Evolutionary conservation across 2,329 filamentous ascomycete species (phyloP).

Genomic region (Diaporthe nobilis): DNA sequence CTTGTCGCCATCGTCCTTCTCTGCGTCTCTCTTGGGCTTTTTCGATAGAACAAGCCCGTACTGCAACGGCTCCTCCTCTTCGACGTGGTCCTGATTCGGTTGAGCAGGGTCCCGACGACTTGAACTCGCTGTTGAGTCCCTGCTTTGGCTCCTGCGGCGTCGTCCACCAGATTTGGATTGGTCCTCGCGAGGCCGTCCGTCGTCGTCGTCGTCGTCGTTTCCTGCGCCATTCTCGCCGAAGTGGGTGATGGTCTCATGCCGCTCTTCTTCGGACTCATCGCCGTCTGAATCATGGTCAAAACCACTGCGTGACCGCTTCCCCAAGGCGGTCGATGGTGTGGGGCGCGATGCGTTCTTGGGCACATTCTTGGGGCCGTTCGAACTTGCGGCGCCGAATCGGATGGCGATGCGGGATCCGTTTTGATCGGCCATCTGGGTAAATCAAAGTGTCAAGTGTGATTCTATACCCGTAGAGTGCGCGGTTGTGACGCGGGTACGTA

Average conservation of each 20-base stretch:
- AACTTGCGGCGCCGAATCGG: constrained; percentile 56
- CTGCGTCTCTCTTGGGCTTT: constrained; percentile 43
- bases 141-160: constrained; percentile 24
- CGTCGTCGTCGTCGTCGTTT: constrained; percentile 34
- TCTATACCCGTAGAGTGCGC: neutral
- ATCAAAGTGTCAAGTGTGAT: neutral
- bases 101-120: constrained; percentile 6
- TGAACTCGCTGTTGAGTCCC: constrained; percentile 1
- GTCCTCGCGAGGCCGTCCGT: constrained; percentile 7
- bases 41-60: constrained; percentile 55
- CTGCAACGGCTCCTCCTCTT: constrained; percentile 54
- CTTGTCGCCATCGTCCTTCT: constrained; percentile 60
- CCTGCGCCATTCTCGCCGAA: constrained; percentile 41
- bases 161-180: constrained; percentile 4
- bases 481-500: neutral
- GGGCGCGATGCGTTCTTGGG: constrained; percentile 49
- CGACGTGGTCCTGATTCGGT: constrained; percentile 47
- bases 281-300: constrained; percentile 56
- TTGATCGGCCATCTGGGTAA: constrained; percentile 54
- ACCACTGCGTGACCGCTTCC: constrained; percentile 62
- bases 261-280: constrained; percentile 31
- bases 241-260: constrained; percentile 40
- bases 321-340: constrained; percentile 59
- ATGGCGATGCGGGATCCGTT: constrained; percentile 62
- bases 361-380: constrained; percentile 44